A percentile compares a stretch with the other conserved stretches of the same genome.
Evolutionary conservation across 2,329 filamentous ascomycete species (phyloP).

Genomic region (Penicillium sp.): DNA sequence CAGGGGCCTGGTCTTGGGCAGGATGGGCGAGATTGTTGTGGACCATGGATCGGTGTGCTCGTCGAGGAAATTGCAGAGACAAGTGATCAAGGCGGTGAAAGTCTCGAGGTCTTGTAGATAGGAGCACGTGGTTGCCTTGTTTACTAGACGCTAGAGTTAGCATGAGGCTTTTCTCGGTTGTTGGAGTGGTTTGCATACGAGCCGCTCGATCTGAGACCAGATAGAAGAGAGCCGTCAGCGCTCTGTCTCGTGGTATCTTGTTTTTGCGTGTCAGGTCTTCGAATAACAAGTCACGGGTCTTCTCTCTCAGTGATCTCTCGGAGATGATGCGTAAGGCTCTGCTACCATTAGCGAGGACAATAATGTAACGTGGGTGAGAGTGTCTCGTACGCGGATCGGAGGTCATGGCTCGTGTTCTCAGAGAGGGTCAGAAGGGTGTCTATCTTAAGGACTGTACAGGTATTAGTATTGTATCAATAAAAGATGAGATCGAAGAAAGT

Average conservation of each 20-base stretch:
- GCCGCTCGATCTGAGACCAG: constrained; percentile 49
- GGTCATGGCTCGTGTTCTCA: constrained; percentile 73
- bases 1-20: constrained; percentile 48
- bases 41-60: constrained; percentile 45
- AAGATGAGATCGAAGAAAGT: constrained; percentile 2
- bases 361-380: constrained; percentile 53
- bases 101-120: constrained; percentile 45
- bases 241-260: constrained; percentile 45
- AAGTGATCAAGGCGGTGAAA: constrained; percentile 49
- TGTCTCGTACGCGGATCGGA: constrained; percentile 70
- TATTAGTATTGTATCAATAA: constrained; percentile 26
- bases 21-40: constrained; percentile 45
- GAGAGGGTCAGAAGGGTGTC: constrained; percentile 72
- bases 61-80: constrained; percentile 49
- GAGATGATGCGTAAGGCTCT: constrained; percentile 55
- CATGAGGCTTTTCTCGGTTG: not conserved
- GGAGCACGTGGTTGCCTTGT: constrained; percentile 43
- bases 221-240: constrained; percentile 52
- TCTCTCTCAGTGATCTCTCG: constrained; percentile 51
- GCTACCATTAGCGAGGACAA: constrained; percentile 51
- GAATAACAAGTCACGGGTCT: constrained; percentile 48
- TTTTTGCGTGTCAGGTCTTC: constrained; percentile 50
- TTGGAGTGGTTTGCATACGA: constrained; percentile 35
- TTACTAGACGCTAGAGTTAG: constrained; percentile 38
- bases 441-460: constrained; percentile 60